phyloP scores from a whole-genome alignment of 2,329 filamentous ascomycete genomes.

The Hypoxylon sp. region DNA sequence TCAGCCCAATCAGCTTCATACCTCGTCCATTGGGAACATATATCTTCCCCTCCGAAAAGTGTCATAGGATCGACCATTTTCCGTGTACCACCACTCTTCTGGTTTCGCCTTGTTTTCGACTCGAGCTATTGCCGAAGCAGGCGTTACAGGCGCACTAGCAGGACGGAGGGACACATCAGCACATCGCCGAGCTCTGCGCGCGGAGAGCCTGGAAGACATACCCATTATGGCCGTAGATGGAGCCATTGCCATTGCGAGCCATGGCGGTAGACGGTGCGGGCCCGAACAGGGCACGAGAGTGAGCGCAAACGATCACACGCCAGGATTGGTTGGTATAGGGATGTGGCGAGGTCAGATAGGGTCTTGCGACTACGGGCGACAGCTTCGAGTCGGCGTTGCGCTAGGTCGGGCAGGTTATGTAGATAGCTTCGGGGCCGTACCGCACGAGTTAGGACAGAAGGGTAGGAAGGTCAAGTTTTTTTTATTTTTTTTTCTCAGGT shows the following conservation, averaged over 20 bases:
- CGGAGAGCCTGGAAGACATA: conserved; percentile 20
- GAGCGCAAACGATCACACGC: conserved; percentile 26
- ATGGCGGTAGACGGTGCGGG: conserved; percentile 28
- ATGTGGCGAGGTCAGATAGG: conserved; percentile 6
- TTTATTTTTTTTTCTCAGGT: too few species aligned
- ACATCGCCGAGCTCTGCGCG: not conserved
- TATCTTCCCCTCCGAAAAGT: conserved; percentile 73
- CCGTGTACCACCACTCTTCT: conserved; percentile 55
- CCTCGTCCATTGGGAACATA: conserved; percentile 79
- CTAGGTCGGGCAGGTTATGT: conserved; percentile 1
- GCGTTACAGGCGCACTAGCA: conserved; percentile 22
- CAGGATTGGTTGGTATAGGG: conserved; percentile 1
- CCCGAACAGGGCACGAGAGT: conserved; percentile 24
- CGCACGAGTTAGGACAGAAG: conserved; percentile 3
- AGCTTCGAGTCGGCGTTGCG: conserved; percentile 19
- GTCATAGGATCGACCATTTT: conserved; percentile 76
- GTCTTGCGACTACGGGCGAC: conserved; percentile 25
- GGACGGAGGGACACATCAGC: conserved; percentile 14
- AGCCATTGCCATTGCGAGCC: conserved; percentile 38
- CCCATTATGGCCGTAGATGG: conserved; percentile 30
- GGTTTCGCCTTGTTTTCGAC: conserved; percentile 25
- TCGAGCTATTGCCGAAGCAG: conserved; percentile 17
- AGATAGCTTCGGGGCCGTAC: conserved; percentile 22
- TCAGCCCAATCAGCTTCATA: conserved; percentile 48
- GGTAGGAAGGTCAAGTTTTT: too few species aligned